Percentiles rank a stretch among this genome's conserved stretches.
Evolutionary conservation across 805 yeast genomes (phyloP).

Genomic region (Candida hungchunana): DNA sequence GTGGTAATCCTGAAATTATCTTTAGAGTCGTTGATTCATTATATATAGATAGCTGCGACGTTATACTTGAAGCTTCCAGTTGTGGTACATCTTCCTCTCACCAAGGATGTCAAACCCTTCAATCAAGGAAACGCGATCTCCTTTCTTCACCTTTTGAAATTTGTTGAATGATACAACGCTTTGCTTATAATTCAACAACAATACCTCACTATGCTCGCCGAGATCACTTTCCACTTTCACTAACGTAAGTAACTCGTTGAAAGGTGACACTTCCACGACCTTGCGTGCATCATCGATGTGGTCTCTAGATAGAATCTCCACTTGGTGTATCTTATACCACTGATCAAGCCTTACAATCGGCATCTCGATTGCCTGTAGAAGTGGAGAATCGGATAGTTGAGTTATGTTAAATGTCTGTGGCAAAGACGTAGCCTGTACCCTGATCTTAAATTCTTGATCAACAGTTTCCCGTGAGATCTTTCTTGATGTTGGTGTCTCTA

Average conservation of each 20-base stretch:
- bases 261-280: constrained; percentile 3
- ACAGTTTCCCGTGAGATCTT: constrained; percentile 2
- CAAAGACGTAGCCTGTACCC: neutral
- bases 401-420: constrained; percentile 3
- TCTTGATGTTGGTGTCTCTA: constrained; percentile 3
- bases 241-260: constrained; percentile 16
- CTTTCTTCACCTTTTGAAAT: constrained; percentile 12
- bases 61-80: constrained; percentile 19
- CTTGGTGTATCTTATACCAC: constrained; percentile 22
- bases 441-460: constrained; percentile 5
- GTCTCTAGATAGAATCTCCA: constrained; percentile 6
- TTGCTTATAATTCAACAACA: constrained; percentile 20
- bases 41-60: neutral
- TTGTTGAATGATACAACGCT: constrained; percentile 4
- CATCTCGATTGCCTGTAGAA: constrained; percentile 12
- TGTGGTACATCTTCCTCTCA: constrained; percentile 14
- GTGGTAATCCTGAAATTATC: no score
- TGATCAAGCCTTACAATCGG: constrained; percentile 20
- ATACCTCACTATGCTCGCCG: constrained; percentile 4
- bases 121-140: constrained; percentile 12
- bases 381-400: constrained; percentile 1
- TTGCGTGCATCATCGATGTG: constrained; percentile 1
- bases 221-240: constrained; percentile 5
- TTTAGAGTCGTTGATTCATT: neutral
- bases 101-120: constrained; percentile 7